These are phyloP conservation scores for Neurospora hispaniola DNA, from an alignment of 495 filamentous ascomycete species.

Conservation along the genomic window DNA sequence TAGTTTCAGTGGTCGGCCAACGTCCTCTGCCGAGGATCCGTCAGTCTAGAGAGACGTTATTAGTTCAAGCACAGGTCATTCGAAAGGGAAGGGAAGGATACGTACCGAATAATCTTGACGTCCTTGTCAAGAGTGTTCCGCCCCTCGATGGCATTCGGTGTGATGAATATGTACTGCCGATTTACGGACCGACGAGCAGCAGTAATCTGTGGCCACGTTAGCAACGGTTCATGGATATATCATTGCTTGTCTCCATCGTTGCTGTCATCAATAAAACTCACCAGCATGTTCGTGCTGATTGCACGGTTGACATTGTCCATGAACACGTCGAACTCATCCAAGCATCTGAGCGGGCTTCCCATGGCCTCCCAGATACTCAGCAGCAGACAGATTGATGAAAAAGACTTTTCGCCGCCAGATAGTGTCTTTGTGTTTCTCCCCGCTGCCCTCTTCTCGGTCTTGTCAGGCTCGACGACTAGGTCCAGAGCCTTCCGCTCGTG, in stretches of 20 bases:
- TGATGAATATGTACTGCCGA: constrained; percentile 93
- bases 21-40: constrained; percentile 46
- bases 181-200: constrained; percentile 77
- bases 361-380: constrained; percentile 96
- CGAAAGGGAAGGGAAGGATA: constrained; percentile 8
- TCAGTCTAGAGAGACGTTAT: constrained; percentile 32
- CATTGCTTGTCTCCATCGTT: neutral
- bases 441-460: constrained; percentile 48
- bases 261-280: constrained; percentile 30
- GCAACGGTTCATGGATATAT: neutral
- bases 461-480: constrained; percentile 74
- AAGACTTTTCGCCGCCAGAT: constrained; percentile 93
- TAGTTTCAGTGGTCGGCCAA: constrained; percentile 26
- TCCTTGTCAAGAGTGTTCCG: constrained; percentile 56
- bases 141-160: constrained; percentile 77
- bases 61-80: constrained; percentile 4
- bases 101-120: constrained; percentile 76
- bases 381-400: constrained; percentile 89
- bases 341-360: constrained; percentile 85
- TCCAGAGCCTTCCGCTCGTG: constrained; percentile 64
- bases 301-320: constrained; percentile 97
- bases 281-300: constrained; percentile 90
- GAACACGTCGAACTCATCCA: constrained; percentile 99
- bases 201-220: constrained; percentile 45
- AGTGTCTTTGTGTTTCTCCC: constrained; percentile 83